Percentiles rank a stretch among this genome's conserved stretches.
These are phyloP conservation scores for Plasmodium cynomolgi DNA, from an alignment of 169 alveolate species.

Conservation along the genomic window DNA sequence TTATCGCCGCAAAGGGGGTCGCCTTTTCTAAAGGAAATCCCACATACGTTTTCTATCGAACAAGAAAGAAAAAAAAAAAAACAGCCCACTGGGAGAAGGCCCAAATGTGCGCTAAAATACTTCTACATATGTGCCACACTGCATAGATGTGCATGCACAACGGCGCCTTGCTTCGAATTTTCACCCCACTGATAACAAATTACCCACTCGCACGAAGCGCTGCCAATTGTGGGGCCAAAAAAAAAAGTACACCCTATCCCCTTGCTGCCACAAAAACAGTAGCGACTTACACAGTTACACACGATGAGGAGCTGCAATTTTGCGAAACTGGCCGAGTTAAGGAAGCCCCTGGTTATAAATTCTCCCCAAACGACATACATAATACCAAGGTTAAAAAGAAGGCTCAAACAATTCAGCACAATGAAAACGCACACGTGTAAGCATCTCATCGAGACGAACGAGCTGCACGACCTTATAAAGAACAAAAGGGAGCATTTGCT, in stretches of 20 bases:
- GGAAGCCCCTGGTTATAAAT: neutral
- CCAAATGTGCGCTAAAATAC: neutral
- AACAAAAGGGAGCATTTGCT: slow-evolving; percentile 39
- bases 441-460: slow-evolving; percentile 37
- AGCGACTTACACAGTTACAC: neutral
- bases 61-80: neutral
- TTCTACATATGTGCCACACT: neutral
- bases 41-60: neutral
- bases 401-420: neutral
- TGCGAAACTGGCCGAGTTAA: neutral
- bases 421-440: slow-evolving; percentile 6
- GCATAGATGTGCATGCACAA: neutral
- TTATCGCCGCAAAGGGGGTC: neutral
- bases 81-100: neutral
- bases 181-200: neutral
- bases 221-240: neutral
- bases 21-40: neutral
- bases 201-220: neutral
- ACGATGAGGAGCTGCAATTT: slow-evolving; percentile 6
- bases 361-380: neutral
- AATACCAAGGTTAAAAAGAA: neutral
- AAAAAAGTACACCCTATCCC: neutral
- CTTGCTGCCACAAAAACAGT: neutral
- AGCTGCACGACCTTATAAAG: slow-evolving; percentile 45
- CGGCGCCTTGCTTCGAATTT: neutral